A percentile compares a stretch with the other conserved stretches of the same genome.
Conservation (phyloP, 345 rosid species). For the Hypericum androsaemum region DNA sequence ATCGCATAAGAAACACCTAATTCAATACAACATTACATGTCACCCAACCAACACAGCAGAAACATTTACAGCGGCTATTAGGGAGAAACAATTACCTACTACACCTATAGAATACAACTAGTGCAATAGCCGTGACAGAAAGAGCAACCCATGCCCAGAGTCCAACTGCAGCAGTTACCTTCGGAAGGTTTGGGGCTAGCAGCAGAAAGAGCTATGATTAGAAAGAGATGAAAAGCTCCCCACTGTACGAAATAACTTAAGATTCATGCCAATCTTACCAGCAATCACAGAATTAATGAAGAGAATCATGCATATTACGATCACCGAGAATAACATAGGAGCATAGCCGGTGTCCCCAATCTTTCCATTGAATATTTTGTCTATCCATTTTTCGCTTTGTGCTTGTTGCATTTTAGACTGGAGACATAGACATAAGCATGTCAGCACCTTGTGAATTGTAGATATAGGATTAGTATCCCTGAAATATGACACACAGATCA, state of each 20-base stretch:
- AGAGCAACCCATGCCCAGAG: conserved; percentile 74
- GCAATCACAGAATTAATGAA: conserved; percentile 67
- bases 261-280: conserved; percentile 29
- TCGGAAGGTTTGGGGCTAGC: conserved; percentile 69
- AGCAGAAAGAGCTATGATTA: conserved; percentile 14
- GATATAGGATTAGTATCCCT: too few relatives aligned
- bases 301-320: conserved; percentile 42
- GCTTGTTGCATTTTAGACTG: conserved; percentile 55
- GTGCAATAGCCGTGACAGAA: conserved; percentile 48
- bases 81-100: conserved; percentile 49
- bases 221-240: not conserved
- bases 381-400: conserved; percentile 26
- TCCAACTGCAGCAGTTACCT: conserved; percentile 74
- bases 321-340: conserved; percentile 46
- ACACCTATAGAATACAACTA: conserved; percentile 58
- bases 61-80: not conserved
- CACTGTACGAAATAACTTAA: conserved; percentile 1
- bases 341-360: conserved; percentile 57
- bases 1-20: too few relatives aligned
- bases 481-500: too few relatives aligned
- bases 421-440: conserved; percentile 11
- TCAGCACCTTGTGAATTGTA: not conserved
- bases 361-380: conserved; percentile 45
- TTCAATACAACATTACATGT: too few relatives aligned
- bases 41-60: too few relatives aligned